These are phyloP conservation scores for Cochlearia excelsa DNA, from an alignment of 345 rosid genomes.

Conservation along the genomic window DNA sequence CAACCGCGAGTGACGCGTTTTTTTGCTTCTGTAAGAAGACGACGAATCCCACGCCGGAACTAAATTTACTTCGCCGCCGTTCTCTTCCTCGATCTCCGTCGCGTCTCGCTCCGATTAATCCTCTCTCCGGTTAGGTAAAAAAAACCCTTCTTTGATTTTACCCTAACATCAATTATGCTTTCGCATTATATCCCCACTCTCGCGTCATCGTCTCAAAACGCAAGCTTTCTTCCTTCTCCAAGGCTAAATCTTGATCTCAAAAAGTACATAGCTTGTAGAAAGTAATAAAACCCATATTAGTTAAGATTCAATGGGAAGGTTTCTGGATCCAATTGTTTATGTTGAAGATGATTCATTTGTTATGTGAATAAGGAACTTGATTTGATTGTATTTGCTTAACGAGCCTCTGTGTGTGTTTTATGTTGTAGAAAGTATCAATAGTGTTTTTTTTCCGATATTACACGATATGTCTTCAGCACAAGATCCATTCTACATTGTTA, in stretches of 20 bases:
- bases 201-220: too few relatives aligned
- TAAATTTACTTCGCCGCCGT: constrained; percentile 26
- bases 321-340: constrained; percentile 6
- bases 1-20: too few relatives aligned
- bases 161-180: neutral
- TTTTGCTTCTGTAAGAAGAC: too few relatives aligned
- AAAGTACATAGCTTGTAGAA: neutral
- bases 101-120: neutral
- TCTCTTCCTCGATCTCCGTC: constrained; percentile 13
- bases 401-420: too few relatives aligned
- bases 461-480: constrained; percentile 62
- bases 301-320: constrained; percentile 20
- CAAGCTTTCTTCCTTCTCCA: neutral
- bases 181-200: neutral
- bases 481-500: constrained; percentile 96
- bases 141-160: neutral
- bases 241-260: constrained; percentile 14
- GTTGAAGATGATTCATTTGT: neutral
- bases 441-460: too few relatives aligned
- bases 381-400: neutral
- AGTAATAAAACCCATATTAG: neutral
- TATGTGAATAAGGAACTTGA: neutral
- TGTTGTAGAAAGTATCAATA: too few relatives aligned
- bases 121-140: neutral
- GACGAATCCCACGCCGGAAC: constrained; percentile 27